Evolutionary conservation across 805 yeast genomes (phyloP).

Genomic region (Peterozyma toletana): DNA sequence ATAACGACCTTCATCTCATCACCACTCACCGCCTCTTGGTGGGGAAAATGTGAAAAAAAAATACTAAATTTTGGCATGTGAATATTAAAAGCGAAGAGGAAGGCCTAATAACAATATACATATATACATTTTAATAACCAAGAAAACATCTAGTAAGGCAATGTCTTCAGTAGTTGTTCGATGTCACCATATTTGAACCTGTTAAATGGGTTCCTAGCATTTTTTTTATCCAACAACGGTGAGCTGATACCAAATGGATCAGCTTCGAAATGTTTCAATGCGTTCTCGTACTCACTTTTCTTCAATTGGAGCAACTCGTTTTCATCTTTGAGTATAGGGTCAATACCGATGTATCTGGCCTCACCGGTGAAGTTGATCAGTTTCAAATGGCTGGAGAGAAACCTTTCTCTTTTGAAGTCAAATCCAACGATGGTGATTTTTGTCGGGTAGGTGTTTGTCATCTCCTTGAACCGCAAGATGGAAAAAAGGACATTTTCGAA

Average conservation of each 20-base stretch:
- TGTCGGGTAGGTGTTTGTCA: constrained; percentile 39
- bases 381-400: constrained; percentile 44
- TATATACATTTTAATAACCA: too few species aligned
- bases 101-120: too few species aligned
- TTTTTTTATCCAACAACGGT: constrained; percentile 40
- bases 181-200: constrained; percentile 1
- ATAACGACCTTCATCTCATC: too few species aligned
- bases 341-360: constrained; percentile 47
- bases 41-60: too few species aligned
- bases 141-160: not conserved
- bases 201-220: constrained; percentile 48
- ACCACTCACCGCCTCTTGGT: too few species aligned
- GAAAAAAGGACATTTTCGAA: constrained; percentile 70
- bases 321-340: constrained; percentile 33
- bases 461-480: constrained; percentile 43
- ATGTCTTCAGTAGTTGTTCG: not conserved
- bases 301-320: constrained; percentile 35
- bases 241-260: constrained; percentile 54
- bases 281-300: constrained; percentile 42
- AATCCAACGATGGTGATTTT: constrained; percentile 59
- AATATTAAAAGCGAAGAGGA: too few species aligned
- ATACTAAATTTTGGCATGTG: too few species aligned
- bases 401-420: constrained; percentile 63
- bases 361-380: constrained; percentile 36
- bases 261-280: constrained; percentile 40